Evolutionary conservation across 768 basidiomycete species (phyloP).

Genomic region (Flagelloscypha sp.): DNA sequence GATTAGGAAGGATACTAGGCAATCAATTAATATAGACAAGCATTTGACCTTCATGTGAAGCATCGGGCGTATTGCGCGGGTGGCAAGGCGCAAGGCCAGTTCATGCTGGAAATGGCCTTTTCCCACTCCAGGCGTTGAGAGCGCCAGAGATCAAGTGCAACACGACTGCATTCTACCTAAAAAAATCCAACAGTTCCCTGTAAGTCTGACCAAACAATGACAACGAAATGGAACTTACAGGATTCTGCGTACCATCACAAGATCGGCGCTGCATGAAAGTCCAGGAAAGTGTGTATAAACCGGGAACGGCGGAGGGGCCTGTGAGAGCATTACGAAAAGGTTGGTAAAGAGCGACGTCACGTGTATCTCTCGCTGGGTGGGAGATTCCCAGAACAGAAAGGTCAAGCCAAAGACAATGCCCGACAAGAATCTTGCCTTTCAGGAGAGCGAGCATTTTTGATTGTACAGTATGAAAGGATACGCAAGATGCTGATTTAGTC

Average conservation of each 20-base stretch:
- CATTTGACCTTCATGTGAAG: slow-evolving; percentile 25
- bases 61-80: slow-evolving; percentile 77
- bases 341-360: slow-evolving; percentile 74
- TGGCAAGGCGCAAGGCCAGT: slow-evolving; percentile 72
- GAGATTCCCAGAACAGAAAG: slow-evolving; percentile 81
- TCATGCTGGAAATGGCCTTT: slow-evolving; percentile 41
- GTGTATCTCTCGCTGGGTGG: slow-evolving; percentile 67
- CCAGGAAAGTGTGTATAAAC: slow-evolving; percentile 75
- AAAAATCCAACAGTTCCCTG: slow-evolving; percentile 4
- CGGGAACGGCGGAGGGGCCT: slow-evolving; percentile 57
- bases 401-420: slow-evolving; percentile 76
- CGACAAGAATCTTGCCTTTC: slow-evolving; percentile 64
- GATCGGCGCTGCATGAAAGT: slow-evolving; percentile 74
- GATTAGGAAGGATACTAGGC: neutral
- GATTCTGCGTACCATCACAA: slow-evolving; percentile 63
- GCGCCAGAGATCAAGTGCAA: slow-evolving; percentile 44
- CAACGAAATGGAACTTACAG: slow-evolving; percentile 45
- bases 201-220: slow-evolving; percentile 1
- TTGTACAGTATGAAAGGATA: slow-evolving; percentile 57
- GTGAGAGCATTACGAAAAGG: slow-evolving; percentile 70
- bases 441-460: slow-evolving; percentile 56
- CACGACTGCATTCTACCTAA: slow-evolving; percentile 73
- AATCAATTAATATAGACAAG: neutral
- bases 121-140: slow-evolving; percentile 65
- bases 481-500: too few relatives aligned